Evolutionary conservation across 176 grass and related monocot species (phyloP), one percentile per base, ranked within the genome.

Genomic region (Aegilops sharonensis): DNA sequence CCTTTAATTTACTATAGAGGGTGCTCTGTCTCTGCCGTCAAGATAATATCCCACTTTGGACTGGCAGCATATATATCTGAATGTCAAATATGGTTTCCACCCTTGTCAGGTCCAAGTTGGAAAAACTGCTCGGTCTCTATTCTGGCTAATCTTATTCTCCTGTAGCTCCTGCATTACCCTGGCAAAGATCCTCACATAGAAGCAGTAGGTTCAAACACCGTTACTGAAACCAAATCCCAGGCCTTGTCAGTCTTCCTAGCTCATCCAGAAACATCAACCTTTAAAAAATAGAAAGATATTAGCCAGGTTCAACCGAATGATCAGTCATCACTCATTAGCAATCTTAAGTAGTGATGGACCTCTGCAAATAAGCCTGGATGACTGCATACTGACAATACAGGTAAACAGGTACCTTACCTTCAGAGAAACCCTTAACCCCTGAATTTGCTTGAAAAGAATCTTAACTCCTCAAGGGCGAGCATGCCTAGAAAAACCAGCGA

Each of bases 401-500:
- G 88, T 6, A 92, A 27, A 60, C 83, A 87, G 68, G 78, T 88
- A 92, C 91, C 73, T 54, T 83, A 92, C 91, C 36, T 88, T 90
- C 9, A 82, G 89, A 24, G 57, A 89, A 64, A 88, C 72, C 24
- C 81, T 85, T 42, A 50, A 12, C 78, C 83, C 78, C 62, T 88
- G 89, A 85, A 92, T 94, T 89, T 90, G 88, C 84, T 94, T 82
- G 76, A 92, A 88, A 61, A 88, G 78, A 64, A 94, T 83, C 87
- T 88, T 91, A 50, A 71, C 85, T 89, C 91, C 89, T 31, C 32
- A 69, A 45, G 42, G 72, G 57, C 52, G 21, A 30, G 85, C 87
- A 88, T 94, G 87, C 82, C 68, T 92, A 29, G 89, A 88, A 80
- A 85, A 89, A 78, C 82, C 83, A 59, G 85, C 18, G 5, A 92